Base-by-base conservation (phyloP, 1,284 basidiomycete genomes). In the Ustilago trichophora region DNA sequence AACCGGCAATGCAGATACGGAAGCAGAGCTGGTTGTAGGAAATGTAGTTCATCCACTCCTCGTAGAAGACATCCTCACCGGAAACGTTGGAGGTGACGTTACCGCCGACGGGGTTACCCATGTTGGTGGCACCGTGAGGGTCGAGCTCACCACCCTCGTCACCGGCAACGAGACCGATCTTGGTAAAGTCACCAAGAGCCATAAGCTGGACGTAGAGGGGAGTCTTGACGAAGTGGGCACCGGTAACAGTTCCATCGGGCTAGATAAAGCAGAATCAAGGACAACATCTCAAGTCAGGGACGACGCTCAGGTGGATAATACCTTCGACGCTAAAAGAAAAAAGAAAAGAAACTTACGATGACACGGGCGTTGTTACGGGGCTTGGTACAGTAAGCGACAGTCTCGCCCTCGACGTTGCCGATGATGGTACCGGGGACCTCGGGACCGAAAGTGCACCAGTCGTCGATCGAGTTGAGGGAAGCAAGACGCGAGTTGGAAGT, bases 331-430 rank as follows among this genome's bases (percentile, higher is more conserved):
- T n/a, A n/a, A n/a, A n/a, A n/a, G n/a, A n/a, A n/a, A n/a, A n/a
- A n/a, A n/a, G n/a, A n/a, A n/a, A n/a, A n/a, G n/a, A n/a, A n/a
- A 50, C 58, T 62, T 47, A 62, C 58, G 42, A 79, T 79, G 34
- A 79, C 77, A 66, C 77, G 77, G 21, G 77, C 77, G 34, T 77
- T 76, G 73, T 79, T 79, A 22, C 77, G 66, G 15, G 78, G 40
- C 66, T 78, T 88, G 25, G 88, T 88, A 83, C 89, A 91, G 87
- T 87, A 91, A 1, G 88, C 87, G 16, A 91, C 87, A 60, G 86
- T 87, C 75, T 87, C 83, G 26, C 84, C 86, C 81, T 91, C 90
- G 6, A 86, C 85, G 68, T 89, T 84, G 19, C 85, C 88, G 57
- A 91, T 87, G 21, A 83, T 82, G 19, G 73, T 45, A 18, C 80